These are phyloP conservation scores for Brasenia schreberi DNA, from an alignment of 164 flowering plant genomes.

Conservation along the genomic window DNA sequence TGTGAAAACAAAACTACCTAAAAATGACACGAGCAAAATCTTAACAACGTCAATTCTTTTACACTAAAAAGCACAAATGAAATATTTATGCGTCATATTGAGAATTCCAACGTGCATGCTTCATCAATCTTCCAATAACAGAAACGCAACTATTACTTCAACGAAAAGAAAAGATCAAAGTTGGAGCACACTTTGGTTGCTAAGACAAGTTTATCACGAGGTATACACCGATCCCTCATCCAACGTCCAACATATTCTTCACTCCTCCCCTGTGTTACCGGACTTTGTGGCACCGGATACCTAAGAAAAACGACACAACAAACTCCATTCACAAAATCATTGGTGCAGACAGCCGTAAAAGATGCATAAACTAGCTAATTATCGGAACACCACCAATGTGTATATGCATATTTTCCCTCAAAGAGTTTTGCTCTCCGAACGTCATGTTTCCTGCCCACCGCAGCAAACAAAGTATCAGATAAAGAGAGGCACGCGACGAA, in stretches of 20 bases:
- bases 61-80: too few species aligned
- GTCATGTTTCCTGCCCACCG: slow-evolving; percentile 63
- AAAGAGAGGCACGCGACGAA: background rate
- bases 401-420: slow-evolving; percentile 2
- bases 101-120: too few species aligned
- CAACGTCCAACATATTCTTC: slow-evolving; percentile 76
- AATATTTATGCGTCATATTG: too few species aligned
- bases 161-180: background rate
- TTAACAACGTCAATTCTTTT: too few species aligned
- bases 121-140: background rate
- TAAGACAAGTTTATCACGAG: slow-evolving; percentile 48
- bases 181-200: slow-evolving; percentile 55
- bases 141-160: background rate
- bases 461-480: background rate
- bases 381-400: too few species aligned
- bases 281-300: slow-evolving; percentile 89
- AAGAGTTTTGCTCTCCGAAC: slow-evolving; percentile 72
- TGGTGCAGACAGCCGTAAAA: background rate
- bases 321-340: too few species aligned
- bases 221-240: slow-evolving; percentile 40
- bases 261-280: slow-evolving; percentile 73
- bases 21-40: too few species aligned
- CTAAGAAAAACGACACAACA: slow-evolving; percentile 11
- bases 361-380: too few species aligned
- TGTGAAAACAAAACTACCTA: too few species aligned